These are phyloP conservation scores for Rosa persica DNA, from an alignment of 306 rosid species.

Conservation along the genomic window DNA sequence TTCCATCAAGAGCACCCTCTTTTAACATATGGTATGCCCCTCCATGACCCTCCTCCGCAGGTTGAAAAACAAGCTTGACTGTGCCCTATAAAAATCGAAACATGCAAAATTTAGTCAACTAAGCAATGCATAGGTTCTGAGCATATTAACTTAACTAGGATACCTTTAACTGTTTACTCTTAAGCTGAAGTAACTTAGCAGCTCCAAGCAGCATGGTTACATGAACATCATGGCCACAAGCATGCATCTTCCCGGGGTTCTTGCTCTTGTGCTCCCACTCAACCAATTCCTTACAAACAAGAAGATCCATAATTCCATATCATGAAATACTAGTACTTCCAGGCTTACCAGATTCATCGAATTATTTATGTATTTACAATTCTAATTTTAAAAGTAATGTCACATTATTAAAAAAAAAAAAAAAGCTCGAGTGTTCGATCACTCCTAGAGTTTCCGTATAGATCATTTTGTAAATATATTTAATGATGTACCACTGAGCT, in stretches of 20 bases:
- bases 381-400: no score
- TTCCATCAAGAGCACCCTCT: conserved; percentile 50
- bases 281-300: conserved; percentile 49
- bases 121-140: not conserved
- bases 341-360: not conserved
- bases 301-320: not conserved
- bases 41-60: conserved; percentile 53
- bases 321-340: not conserved
- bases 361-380: not conserved
- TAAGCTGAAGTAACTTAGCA: conserved; percentile 52
- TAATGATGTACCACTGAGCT: no score
- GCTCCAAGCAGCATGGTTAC: conserved; percentile 67
- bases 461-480: no score
- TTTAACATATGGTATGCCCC: conserved; percentile 55
- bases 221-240: conserved; percentile 67
- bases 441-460: no score
- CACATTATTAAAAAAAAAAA: no score
- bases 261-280: conserved; percentile 70
- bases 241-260: conserved; percentile 57
- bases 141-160: not conserved
- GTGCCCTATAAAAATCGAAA: conserved; percentile 41
- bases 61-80: conserved; percentile 65
- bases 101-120: not conserved
- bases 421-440: not conserved
- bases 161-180: conserved; percentile 46